phyloP scores from a whole-genome alignment of 306 rosid genomes.

The Rosa lucieae region DNA sequence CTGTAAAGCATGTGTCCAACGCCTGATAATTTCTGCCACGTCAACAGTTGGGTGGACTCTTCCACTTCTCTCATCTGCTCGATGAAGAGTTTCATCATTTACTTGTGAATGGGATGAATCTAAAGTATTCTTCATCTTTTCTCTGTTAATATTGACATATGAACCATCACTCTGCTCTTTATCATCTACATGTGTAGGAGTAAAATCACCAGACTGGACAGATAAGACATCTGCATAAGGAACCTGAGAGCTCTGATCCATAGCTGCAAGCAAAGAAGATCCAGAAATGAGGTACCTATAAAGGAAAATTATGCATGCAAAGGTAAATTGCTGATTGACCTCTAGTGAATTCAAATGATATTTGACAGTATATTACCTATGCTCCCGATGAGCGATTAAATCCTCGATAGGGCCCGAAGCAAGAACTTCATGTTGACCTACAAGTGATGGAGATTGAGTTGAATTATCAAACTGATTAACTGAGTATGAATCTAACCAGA shows the following conservation, averaged over 20 bases:
- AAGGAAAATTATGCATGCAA: slow-evolving; percentile 25
- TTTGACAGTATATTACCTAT: too few species aligned
- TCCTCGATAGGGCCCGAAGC: slow-evolving; percentile 80
- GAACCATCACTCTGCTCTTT: slow-evolving; percentile 68
- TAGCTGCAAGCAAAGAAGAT: slow-evolving; percentile 96
- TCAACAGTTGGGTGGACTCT: slow-evolving; percentile 81
- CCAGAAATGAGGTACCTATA: slow-evolving; percentile 97
- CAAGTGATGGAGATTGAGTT: slow-evolving; percentile 2
- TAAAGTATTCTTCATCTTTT: too few species aligned
- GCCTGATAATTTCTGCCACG: slow-evolving; percentile 93
- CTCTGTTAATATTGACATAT: too few species aligned
- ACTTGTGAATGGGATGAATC: too few species aligned
- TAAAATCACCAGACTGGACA: slow-evolving; percentile 54
- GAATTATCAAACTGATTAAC: slow-evolving; percentile 1
- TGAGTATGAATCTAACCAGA: neutral
- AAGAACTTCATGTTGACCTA: slow-evolving; percentile 83
- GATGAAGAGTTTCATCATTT: too few species aligned
- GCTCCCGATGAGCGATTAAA: too few species aligned
- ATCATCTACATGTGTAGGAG: slow-evolving; percentile 49
- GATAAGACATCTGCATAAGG: slow-evolving; percentile 65
- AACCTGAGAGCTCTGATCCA: slow-evolving; percentile 98
- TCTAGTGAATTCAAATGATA: too few species aligned
- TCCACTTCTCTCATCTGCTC: too few species aligned
- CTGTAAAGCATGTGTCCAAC: slow-evolving; percentile 99
- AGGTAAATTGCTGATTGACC: slow-evolving; percentile 28